A percentile compares a stretch with the other conserved stretches of the same genome.
Evolutionary conservation across 1,284 basidiomycete genomes (phyloP).

Genomic region (Ustilago shanxiensis): DNA sequence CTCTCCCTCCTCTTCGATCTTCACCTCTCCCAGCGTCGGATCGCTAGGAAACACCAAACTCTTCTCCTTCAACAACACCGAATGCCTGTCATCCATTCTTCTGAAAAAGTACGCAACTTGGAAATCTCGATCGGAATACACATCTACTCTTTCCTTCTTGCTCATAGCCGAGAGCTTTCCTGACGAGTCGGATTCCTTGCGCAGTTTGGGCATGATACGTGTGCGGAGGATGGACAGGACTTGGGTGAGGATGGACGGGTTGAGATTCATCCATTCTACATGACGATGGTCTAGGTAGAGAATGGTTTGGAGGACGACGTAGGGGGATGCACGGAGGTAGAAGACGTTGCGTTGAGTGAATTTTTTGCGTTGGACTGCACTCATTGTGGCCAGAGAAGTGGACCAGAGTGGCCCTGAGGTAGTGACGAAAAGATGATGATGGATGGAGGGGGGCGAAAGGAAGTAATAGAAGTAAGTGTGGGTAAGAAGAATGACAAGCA

Average conservation of each 20-base stretch:
- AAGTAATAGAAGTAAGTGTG: not conserved
- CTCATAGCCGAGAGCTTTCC: constrained; percentile 63
- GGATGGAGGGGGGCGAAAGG: not conserved
- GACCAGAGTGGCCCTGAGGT: no score
- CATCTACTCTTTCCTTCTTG: constrained; percentile 69
- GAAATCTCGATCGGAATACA: constrained; percentile 66
- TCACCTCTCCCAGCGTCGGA: constrained; percentile 40
- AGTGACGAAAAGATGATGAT: no score
- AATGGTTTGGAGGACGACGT: constrained; percentile 69
- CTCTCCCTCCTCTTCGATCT: constrained; percentile 50
- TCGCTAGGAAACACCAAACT: constrained; percentile 41
- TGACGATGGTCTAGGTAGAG: constrained; percentile 71
- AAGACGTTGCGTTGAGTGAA: constrained; percentile 68
- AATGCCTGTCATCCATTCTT: constrained; percentile 66
- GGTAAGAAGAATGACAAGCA: constrained; percentile 2
- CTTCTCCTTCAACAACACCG: constrained; percentile 67
- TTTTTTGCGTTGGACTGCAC: constrained; percentile 20
- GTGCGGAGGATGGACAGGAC: constrained; percentile 65
- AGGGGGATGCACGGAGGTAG: constrained; percentile 70
- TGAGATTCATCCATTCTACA: constrained; percentile 70
- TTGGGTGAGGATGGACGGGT: constrained; percentile 48
- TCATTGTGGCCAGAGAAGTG: no score
- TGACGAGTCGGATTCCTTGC: constrained; percentile 60
- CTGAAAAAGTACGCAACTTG: constrained; percentile 71
- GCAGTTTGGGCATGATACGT: constrained; percentile 68